Percentiles rank a stretch among this genome's conserved stretches.
Conservation (phyloP, 371 early-diverging fungal genomes). For the Capillidium rhysosporum region DNA sequence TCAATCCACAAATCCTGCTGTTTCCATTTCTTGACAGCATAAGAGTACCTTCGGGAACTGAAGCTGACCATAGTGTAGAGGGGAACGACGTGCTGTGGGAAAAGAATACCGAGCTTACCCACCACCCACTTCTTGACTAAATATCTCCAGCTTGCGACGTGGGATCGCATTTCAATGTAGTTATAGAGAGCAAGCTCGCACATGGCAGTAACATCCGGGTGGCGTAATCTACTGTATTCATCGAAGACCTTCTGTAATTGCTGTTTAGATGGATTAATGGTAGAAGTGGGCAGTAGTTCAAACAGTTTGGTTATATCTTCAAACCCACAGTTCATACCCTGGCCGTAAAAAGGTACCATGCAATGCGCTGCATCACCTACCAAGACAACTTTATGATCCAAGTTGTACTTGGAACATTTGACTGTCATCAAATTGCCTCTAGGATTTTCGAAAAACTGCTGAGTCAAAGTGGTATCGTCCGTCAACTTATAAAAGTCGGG, state of each 20-base stretch:
- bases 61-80: constrained; percentile 95
- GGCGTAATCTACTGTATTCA: constrained; percentile 46
- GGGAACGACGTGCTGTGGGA: constrained; percentile 61
- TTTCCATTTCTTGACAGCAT: constrained; percentile 36
- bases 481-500: constrained; percentile 65
- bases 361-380: constrained; percentile 94
- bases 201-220: constrained; percentile 75
- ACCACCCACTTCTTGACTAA: constrained; percentile 60
- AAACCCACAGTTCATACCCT: constrained; percentile 97
- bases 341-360: constrained; percentile 94
- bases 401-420: constrained; percentile 20
- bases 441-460: constrained; percentile 65
- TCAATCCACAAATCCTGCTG: too few relatives aligned
- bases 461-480: constrained; percentile 38
- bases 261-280: not conserved
- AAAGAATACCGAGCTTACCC: constrained; percentile 36
- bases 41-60: constrained; percentile 65
- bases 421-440: constrained; percentile 66
- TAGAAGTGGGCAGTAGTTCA: constrained; percentile 22
- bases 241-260: constrained; percentile 35
- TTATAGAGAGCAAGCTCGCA: constrained; percentile 88
- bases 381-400: constrained; percentile 31
- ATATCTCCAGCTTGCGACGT: constrained; percentile 49
- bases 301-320: constrained; percentile 75
- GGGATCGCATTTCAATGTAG: constrained; percentile 83